Evolutionary conservation across 805 yeast genomes (phyloP).

Genomic region (Yarrowia divulgata): DNA sequence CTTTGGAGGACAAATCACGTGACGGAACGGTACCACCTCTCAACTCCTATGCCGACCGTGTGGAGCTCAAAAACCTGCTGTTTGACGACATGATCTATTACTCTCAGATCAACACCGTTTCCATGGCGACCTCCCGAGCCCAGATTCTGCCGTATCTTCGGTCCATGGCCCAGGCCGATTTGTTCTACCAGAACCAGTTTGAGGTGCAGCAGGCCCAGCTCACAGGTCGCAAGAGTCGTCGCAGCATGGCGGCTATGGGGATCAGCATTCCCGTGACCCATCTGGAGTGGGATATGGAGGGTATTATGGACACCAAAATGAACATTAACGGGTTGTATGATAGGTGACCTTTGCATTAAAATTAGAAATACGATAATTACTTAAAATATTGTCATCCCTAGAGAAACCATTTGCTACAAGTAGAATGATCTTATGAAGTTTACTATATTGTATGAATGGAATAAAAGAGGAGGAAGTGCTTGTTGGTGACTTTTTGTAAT

Average conservation of each 20-base stretch:
- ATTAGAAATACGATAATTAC: no score
- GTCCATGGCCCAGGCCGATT: slow-evolving; percentile 47
- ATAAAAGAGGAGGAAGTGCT: no score
- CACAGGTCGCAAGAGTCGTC: slow-evolving; percentile 41
- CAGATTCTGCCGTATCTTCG: slow-evolving; percentile 49
- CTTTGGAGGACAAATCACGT: neutral
- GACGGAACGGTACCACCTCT: neutral
- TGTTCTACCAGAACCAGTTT: slow-evolving; percentile 29
- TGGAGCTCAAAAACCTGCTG: slow-evolving; percentile 18
- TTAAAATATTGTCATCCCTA: no score
- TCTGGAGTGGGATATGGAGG: slow-evolving; percentile 41
- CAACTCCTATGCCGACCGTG: slow-evolving; percentile 29
- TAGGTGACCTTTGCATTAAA: neutral
- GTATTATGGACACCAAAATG: slow-evolving; percentile 14
- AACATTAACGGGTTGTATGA: slow-evolving; percentile 11
- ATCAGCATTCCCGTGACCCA: slow-evolving; percentile 41
- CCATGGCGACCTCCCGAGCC: slow-evolving; percentile 32
- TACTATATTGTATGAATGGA: neutral
- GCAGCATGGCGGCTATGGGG: slow-evolving; percentile 45
- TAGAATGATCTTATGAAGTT: no score
- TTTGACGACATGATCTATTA: slow-evolving; percentile 8
- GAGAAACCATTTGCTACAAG: no score
- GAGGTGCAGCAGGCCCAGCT: slow-evolving; percentile 13
- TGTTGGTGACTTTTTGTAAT: no score
- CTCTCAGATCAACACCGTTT: slow-evolving; percentile 14